Evolutionary conservation across 2,329 filamentous ascomycete genomes (phyloP).

Genomic region (Helminthosporium solani): DNA sequence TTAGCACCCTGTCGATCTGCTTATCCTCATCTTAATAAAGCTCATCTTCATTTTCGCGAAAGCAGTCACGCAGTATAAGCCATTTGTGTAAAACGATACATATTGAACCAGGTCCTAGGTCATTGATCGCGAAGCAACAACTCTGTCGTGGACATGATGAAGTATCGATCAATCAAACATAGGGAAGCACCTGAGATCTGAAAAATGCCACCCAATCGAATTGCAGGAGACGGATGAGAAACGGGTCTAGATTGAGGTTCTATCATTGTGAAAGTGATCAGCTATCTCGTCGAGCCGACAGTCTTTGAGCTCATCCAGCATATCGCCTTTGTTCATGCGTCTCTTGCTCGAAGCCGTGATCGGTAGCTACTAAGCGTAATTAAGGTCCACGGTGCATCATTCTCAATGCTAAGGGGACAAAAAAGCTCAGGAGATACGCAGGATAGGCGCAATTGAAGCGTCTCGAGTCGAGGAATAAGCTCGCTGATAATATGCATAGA

Average conservation of each 20-base stretch:
- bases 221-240: neutral
- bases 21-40: neutral
- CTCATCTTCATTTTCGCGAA: neutral
- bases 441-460: slow-evolving; percentile 3
- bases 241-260: neutral
- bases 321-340: neutral
- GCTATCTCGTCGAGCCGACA: neutral
- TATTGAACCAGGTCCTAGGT: slow-evolving; percentile 1
- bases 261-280: neutral
- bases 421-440: slow-evolving; percentile 5
- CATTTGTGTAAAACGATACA: no score
- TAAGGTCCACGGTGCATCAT: neutral
- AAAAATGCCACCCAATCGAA: slow-evolving; percentile 2
- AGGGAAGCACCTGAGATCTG: slow-evolving; percentile 3
- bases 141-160: neutral
- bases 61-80: neutral
- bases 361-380: slow-evolving; percentile 2
- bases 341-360: neutral
- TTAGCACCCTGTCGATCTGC: neutral
- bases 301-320: neutral
- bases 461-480: slow-evolving; percentile 4
- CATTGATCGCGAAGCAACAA: slow-evolving; percentile 2
- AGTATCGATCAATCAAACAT: neutral
- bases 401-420: neutral
- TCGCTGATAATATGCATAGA: slow-evolving; percentile 6